A percentile compares a stretch with the other conserved stretches of the same genome.
Conservation (phyloP, 1,284 basidiomycete species). For the Ceratobasidium theobromae region DNA sequence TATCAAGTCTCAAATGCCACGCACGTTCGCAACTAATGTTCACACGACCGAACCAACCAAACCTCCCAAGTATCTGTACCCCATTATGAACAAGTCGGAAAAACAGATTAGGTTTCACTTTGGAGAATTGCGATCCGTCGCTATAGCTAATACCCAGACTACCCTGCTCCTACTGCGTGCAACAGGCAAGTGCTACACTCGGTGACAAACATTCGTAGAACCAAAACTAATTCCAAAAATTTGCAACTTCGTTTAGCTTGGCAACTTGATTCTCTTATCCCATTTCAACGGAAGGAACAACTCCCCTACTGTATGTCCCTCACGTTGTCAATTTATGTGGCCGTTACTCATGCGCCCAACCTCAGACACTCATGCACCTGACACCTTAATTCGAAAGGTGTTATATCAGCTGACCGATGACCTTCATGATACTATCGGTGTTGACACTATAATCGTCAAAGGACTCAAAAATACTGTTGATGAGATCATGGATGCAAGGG, state of each 20-base stretch:
- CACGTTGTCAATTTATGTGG: background rate
- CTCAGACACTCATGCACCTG: background rate
- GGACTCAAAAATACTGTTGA: too few relatives aligned
- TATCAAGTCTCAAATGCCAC: too few relatives aligned
- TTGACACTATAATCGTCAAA: too few relatives aligned
- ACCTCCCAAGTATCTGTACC: too few relatives aligned
- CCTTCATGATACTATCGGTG: too few relatives aligned
- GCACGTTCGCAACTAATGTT: too few relatives aligned
- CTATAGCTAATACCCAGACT: background rate
- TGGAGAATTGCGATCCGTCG: background rate
- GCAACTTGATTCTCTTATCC: background rate
- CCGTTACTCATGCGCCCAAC: background rate
- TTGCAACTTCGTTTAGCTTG: background rate
- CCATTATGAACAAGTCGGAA: too few relatives aligned
- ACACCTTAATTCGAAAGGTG: background rate
- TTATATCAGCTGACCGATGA: too few relatives aligned
- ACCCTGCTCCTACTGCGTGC: background rate
- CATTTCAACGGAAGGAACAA: background rate
- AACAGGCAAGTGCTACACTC: background rate
- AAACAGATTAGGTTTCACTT: slow-evolving; percentile 1
- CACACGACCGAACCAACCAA: too few relatives aligned
- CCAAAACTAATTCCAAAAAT: too few relatives aligned
- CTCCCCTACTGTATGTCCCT: slow-evolving; percentile 1
- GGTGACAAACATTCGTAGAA: background rate
- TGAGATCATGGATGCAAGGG: too few relatives aligned